These are phyloP conservation scores for Ceratobasidium sp. DNA, from an alignment of 1,284 basidiomycete genomes.

Conservation along the genomic window DNA sequence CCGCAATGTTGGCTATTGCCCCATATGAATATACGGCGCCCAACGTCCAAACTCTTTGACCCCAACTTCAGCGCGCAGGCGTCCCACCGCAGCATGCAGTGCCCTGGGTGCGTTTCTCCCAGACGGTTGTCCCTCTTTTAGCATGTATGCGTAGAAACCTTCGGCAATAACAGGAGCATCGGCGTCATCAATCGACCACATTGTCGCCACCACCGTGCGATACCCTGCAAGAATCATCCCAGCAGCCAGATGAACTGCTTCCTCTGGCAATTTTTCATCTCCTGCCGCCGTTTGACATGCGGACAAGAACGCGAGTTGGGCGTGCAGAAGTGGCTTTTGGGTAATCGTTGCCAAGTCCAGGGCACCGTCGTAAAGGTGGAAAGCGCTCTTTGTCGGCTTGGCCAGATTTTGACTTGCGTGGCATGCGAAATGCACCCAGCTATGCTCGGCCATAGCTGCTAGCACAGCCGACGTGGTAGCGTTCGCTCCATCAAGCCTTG, in stretches of 20 bases:
- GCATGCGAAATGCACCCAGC: constrained; percentile 44
- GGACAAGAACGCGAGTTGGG: constrained; percentile 1
- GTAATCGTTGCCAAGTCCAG: background rate
- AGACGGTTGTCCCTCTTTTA: background rate
- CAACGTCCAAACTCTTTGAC: background rate
- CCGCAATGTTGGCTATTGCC: too few species aligned
- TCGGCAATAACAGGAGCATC: constrained; percentile 3
- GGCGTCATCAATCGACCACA: constrained; percentile 33
- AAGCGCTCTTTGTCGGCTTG: constrained; percentile 25
- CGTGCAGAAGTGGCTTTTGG: background rate
- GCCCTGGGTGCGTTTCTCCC: background rate
- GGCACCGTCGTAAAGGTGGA: constrained; percentile 24
- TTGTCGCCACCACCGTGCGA: constrained; percentile 17
- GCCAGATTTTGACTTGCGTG: constrained; percentile 23
- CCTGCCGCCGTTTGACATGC: constrained; percentile 26
- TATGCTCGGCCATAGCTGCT: constrained; percentile 2
- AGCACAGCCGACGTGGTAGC: constrained; percentile 35
- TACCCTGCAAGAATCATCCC: constrained; percentile 19
- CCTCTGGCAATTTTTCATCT: background rate
- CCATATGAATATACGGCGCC: constrained; percentile 27
- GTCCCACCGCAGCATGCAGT: constrained; percentile 2
- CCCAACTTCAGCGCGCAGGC: background rate
- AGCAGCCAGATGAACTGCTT: constrained; percentile 32
- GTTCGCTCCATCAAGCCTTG: background rate
- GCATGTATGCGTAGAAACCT: background rate